Evolutionary conservation across 495 filamentous ascomycete species (phyloP).

Genomic region (Penicillium bovifimosum): DNA sequence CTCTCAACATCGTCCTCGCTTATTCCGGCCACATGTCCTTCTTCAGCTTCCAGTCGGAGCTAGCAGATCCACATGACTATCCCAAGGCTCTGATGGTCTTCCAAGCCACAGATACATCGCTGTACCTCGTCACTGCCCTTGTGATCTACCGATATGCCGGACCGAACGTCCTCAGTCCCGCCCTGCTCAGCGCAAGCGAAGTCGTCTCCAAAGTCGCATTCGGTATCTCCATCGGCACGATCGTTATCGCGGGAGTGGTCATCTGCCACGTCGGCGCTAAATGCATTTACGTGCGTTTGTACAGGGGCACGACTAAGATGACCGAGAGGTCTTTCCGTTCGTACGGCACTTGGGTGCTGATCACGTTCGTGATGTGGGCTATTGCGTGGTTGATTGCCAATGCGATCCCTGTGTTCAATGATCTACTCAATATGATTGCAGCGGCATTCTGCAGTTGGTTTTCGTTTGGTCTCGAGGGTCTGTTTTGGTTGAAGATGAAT

Average conservation of each 20-base stretch:
- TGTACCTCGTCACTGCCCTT: slow-evolving; percentile 42
- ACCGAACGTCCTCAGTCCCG: slow-evolving; percentile 54
- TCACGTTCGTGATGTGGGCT: slow-evolving; percentile 47
- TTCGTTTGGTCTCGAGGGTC: slow-evolving; percentile 26
- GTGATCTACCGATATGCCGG: slow-evolving; percentile 60
- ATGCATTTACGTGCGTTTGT: slow-evolving; percentile 54
- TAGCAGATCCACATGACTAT: slow-evolving; percentile 54
- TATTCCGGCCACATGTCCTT: slow-evolving; percentile 35
- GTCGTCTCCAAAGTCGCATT: slow-evolving; percentile 56
- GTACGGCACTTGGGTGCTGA: slow-evolving; percentile 44
- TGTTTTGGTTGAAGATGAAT: slow-evolving; percentile 39
- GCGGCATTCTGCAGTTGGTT: slow-evolving; percentile 34
- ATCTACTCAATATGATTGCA: slow-evolving; percentile 43
- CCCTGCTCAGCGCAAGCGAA: slow-evolving; percentile 53
- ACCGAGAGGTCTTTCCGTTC: slow-evolving; percentile 42
- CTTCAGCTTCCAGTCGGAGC: slow-evolving; percentile 63
- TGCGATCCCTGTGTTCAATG: slow-evolving; percentile 62
- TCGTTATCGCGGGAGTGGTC: slow-evolving; percentile 30
- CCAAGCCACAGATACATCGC: slow-evolving; percentile 46
- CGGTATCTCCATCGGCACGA: slow-evolving; percentile 62
- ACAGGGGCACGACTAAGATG: slow-evolving; percentile 44
- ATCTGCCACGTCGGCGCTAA: slow-evolving; percentile 51
- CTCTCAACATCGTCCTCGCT: slow-evolving; percentile 26
- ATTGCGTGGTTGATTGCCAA: slow-evolving; percentile 61
- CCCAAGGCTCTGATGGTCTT: slow-evolving; percentile 52